Percentiles rank a stretch among this genome's conserved stretches.
Conservation (phyloP, 1,284 basidiomycete genomes). For the Macrocystidia cucumis region DNA sequence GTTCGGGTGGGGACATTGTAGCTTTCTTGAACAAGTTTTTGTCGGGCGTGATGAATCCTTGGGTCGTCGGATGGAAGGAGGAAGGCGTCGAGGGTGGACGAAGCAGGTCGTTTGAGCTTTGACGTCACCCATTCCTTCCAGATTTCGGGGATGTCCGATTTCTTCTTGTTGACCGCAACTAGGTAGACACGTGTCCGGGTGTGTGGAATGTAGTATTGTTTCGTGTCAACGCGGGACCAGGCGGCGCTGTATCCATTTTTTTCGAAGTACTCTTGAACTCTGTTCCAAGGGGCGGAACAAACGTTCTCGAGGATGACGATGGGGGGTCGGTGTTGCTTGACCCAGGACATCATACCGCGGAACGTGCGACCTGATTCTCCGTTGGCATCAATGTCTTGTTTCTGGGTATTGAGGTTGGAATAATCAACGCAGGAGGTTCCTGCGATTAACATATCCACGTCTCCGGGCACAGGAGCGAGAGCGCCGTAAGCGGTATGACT, state of each 20-base stretch:
- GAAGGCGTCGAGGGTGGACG: slow-evolving; percentile 87
- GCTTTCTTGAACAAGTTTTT: slow-evolving; percentile 71
- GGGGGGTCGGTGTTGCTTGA: slow-evolving; percentile 80
- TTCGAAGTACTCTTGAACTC: slow-evolving; percentile 72
- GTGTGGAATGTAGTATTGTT: slow-evolving; percentile 91
- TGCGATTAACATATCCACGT: slow-evolving; percentile 86
- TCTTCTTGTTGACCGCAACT: slow-evolving; percentile 63
- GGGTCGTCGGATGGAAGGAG: slow-evolving; percentile 87
- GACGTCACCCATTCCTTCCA: slow-evolving; percentile 66
- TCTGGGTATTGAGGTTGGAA: slow-evolving; percentile 90
- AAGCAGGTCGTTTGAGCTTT: slow-evolving; percentile 76
- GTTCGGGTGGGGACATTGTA: slow-evolving; percentile 52
- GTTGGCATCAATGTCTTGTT: slow-evolving; percentile 81
- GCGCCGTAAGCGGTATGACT: slow-evolving; percentile 92
- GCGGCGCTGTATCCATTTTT: slow-evolving; percentile 74
- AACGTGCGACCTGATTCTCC: slow-evolving; percentile 91
- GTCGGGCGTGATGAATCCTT: slow-evolving; percentile 82
- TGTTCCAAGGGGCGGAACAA: slow-evolving; percentile 83
- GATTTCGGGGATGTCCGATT: slow-evolving; percentile 51
- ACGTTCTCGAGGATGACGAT: slow-evolving; percentile 94
- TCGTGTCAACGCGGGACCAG: slow-evolving; percentile 79
- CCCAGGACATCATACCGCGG: slow-evolving; percentile 90
- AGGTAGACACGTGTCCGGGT: slow-evolving; percentile 89
- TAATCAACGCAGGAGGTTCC: slow-evolving; percentile 97
- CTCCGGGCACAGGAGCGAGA: slow-evolving; percentile 78